A percentile compares a stretch with the other conserved stretches of the same genome.
These are phyloP conservation scores for Backusella psychrophila DNA, from an alignment of 192 early-diverging fungal species.

Conservation along the genomic window DNA sequence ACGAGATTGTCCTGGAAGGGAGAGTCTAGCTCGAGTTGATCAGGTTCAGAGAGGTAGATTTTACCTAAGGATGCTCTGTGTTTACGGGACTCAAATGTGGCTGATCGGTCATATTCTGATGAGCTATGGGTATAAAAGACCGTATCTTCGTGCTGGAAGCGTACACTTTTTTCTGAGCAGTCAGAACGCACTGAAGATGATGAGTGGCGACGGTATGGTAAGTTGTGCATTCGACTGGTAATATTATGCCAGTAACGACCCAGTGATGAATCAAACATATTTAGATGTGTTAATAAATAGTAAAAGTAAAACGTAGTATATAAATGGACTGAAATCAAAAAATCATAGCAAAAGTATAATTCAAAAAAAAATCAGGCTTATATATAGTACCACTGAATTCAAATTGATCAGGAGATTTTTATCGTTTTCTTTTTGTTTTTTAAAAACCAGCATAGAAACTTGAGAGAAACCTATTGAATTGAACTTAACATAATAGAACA, in stretches of 20 bases:
- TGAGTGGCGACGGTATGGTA: not conserved
- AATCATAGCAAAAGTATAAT: not conserved
- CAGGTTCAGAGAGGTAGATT: conserved; percentile 4
- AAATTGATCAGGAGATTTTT: not conserved
- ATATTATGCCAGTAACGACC: not conserved
- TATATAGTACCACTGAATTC: not conserved
- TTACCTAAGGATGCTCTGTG: not conserved
- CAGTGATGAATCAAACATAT: conserved; percentile 3
- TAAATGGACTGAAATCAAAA: not conserved
- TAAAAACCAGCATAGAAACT: not conserved
- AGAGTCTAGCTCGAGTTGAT: not conserved
- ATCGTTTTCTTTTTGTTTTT: not conserved
- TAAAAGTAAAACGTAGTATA: not conserved
- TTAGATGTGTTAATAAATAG: not conserved
- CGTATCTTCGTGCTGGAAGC: not conserved
- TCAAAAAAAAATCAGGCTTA: not conserved
- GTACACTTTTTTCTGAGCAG: conserved; percentile 6
- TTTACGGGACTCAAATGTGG: not conserved
- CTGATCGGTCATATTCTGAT: conserved; percentile 17
- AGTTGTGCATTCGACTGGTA: not conserved
- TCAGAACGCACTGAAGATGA: not conserved
- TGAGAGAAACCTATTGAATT: not conserved
- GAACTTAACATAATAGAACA: not conserved
- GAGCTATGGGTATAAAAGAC: conserved; percentile 22
- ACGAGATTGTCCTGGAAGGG: not conserved